Conservation (phyloP, 225 moss, liverwort and hornwort genomes). For the Neckera pumila region DNA sequence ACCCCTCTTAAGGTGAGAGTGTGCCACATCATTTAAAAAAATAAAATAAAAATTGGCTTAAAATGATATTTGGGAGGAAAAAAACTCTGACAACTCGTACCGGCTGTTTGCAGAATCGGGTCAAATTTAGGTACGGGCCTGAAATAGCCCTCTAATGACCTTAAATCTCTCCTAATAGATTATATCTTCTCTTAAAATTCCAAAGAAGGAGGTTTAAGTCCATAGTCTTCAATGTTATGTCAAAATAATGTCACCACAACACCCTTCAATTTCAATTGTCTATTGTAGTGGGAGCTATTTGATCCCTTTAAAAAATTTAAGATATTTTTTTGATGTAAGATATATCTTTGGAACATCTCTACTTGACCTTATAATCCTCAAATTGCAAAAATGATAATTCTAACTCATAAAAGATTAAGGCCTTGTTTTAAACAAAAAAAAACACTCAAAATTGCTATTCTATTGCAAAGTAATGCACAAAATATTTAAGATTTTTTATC, state of each 20-base stretch:
- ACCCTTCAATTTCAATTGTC: not conserved
- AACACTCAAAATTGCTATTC: rapidly evolving
- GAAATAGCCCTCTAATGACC: too few species aligned
- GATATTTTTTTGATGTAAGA: not conserved
- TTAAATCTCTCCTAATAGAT: too few species aligned
- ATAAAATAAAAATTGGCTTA: too few species aligned
- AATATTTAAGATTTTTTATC: not conserved
- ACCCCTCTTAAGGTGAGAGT: rapidly evolving
- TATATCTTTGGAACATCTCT: not conserved
- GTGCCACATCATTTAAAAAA: too few species aligned
- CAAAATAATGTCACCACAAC: not conserved
- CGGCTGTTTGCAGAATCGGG: too few species aligned
- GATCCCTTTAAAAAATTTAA: not conserved
- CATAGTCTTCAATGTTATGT: not conserved
- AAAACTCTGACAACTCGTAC: too few species aligned
- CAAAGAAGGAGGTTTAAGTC: rapidly evolving
- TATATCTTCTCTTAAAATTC: not conserved
- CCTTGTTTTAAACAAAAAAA: not conserved
- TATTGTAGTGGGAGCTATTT: not conserved
- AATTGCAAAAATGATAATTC: too few species aligned
- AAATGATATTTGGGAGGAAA: too few species aligned
- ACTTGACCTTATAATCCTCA: rapidly evolving
- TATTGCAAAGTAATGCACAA: not conserved
- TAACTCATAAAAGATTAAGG: rapidly evolving
- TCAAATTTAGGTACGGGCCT: too few species aligned